Evolutionary conservation across 2,329 filamentous ascomycete species (phyloP).

Genomic region (Graphium sp.): DNA sequence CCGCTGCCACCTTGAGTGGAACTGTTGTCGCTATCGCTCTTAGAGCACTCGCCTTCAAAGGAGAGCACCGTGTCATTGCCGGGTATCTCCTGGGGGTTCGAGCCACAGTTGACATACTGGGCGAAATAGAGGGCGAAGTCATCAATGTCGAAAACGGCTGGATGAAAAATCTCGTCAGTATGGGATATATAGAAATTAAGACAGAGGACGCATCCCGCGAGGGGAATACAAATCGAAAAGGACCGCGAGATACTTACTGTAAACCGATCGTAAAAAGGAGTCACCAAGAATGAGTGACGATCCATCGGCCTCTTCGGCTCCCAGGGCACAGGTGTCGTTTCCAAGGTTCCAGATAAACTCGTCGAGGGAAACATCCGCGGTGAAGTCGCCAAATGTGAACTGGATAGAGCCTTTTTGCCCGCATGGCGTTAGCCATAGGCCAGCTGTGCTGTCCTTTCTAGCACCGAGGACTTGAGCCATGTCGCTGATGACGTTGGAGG

Average conservation of each 20-base stretch:
- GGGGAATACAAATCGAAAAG: background rate
- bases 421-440: conserved; percentile 32
- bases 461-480: conserved; percentile 28
- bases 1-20: background rate
- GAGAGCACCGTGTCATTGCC: conserved; percentile 8
- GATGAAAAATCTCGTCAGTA: background rate
- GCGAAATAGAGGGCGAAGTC: conserved; percentile 11
- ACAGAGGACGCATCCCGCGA: background rate
- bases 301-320: conserved; percentile 23
- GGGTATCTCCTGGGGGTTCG: conserved; percentile 10
- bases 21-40: background rate
- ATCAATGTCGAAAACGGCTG: conserved; percentile 9
- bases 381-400: conserved; percentile 27
- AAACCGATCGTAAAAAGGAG: conserved; percentile 25
- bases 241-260: conserved; percentile 9
- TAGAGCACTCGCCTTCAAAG: conserved; percentile 9
- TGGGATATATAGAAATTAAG: background rate
- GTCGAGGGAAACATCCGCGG: conserved; percentile 24
- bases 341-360: conserved; percentile 27
- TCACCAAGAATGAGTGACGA: conserved; percentile 19
- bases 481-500: conserved; percentile 30
- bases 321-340: conserved; percentile 21
- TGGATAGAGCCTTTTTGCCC: conserved; percentile 20
- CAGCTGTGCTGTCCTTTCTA: conserved; percentile 19
- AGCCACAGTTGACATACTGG: conserved; percentile 10